Base-by-base conservation (phyloP, 768 basidiomycete genomes). In the Austroboletus eburneus region DNA sequence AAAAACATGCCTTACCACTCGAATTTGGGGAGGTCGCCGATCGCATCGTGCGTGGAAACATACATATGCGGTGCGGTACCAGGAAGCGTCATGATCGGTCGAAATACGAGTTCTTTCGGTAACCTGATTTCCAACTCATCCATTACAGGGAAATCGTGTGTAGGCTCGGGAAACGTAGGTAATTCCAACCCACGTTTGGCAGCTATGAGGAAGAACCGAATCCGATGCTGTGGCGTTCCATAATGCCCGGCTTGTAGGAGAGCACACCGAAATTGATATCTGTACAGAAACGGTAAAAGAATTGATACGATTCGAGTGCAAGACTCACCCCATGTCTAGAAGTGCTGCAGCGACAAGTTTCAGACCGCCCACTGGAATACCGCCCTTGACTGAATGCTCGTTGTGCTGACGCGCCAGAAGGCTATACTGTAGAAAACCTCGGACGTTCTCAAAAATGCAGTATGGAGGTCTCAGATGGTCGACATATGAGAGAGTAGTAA, bases 1-100 rank as follows among this genome's bases (percentile, higher is more conserved):
- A 12, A 32, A 25, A 24, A 39, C 13, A n/a, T 7, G 43, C 3
- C 70, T 9, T 58, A 87, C 89, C 87, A 91, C 46, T 91, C 83
- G 60, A 84, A 91, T 4, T 63, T 72, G 3, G 78, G 80, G 9
- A 91, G 69, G 59, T 91, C 89, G 3, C 74, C 69, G 40, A 91
- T 87, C 2, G 88, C 86, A 58, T 89, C 87, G 18, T 77, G 74
- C 34, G 89, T 75, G 1, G 79, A 77, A 18, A 89, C 78, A 52
- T 70, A 70, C 8, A 67, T 69, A 58, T 83, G 79, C 0, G 77
- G 75, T 1, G 81, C 81, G 2, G 71, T 72, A 0, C 87, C 86
- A 18, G 55, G 48, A 4, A 64, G 57, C 1, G 72, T 70, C 12
- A 66, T 68, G 16, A 86, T 75, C 0, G 80, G 77, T 3, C 52